Evolutionary conservation across 305 asterid genomes (phyloP).

Genomic region (Fraxinus platypoda): DNA sequence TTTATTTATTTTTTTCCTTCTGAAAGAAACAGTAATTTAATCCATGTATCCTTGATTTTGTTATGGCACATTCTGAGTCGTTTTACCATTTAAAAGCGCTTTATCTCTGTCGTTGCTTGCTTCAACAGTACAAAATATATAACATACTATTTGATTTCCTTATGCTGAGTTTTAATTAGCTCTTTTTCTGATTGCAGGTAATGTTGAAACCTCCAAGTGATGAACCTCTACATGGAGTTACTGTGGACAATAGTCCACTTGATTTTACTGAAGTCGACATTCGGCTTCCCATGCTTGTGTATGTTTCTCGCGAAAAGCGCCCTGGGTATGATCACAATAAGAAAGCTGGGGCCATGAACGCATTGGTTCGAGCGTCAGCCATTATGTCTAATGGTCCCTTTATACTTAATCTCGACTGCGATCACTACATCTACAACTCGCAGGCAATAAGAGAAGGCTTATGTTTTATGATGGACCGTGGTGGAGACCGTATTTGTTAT

Average conservation of each 20-base stretch:
- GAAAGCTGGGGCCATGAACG: constrained; percentile 97
- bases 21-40: background rate
- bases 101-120: background rate
- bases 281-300: constrained; percentile 81
- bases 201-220: constrained; percentile 98
- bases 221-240: constrained; percentile 59
- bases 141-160: background rate
- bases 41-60: background rate
- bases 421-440: constrained; percentile 86
- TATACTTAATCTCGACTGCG: constrained; percentile 87
- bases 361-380: constrained; percentile 87
- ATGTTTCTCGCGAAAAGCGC: constrained; percentile 87
- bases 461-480: constrained; percentile 98
- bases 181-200: constrained; percentile 50
- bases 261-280: constrained; percentile 80
- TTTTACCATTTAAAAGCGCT: background rate
- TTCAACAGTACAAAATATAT: background rate
- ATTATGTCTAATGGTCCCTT: constrained; percentile 92
- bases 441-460: constrained; percentile 87
- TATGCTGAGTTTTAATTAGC: background rate
- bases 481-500: constrained; percentile 87
- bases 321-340: constrained; percentile 93
- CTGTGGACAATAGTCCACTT: constrained; percentile 47
- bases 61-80: background rate
- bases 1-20: background rate